Conservation (phyloP, 1,284 basidiomycete species). For the Acaromyces ingoldii region DNA sequence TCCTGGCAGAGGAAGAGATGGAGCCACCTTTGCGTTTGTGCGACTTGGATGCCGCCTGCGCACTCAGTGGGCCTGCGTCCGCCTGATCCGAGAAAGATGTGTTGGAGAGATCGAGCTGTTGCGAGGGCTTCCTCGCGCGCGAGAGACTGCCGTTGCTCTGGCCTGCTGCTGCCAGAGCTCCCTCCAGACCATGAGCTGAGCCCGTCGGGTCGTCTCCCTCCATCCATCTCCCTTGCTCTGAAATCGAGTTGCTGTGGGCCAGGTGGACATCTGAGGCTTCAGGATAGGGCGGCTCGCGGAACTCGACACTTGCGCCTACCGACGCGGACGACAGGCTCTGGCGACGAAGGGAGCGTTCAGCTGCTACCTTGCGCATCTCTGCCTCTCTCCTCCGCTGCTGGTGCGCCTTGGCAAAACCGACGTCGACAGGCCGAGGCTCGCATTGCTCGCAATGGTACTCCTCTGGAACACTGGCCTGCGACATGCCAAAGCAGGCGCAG, state of each 20-base stretch:
- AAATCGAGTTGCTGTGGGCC: too few species aligned
- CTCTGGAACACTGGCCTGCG: slow-evolving; percentile 63
- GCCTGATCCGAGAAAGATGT: neutral
- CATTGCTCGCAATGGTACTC: slow-evolving; percentile 54
- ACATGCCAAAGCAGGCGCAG: slow-evolving; percentile 69
- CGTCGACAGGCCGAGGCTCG: slow-evolving; percentile 45
- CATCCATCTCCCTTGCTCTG: too few species aligned
- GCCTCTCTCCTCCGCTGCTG: slow-evolving; percentile 43
- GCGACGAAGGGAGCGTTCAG: neutral
- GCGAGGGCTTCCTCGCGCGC: neutral
- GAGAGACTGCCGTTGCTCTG: too few species aligned
- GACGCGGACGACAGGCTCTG: neutral
- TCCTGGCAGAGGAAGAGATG: neutral
- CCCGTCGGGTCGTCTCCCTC: too few species aligned
- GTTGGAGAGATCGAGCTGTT: slow-evolving; percentile 3
- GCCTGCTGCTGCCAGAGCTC: too few species aligned
- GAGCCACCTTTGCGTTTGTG: neutral
- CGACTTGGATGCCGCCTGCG: neutral
- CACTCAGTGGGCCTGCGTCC: slow-evolving; percentile 1
- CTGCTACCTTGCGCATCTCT: slow-evolving; percentile 36
- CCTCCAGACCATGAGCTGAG: too few species aligned
- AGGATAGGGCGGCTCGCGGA: neutral
- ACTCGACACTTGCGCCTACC: neutral
- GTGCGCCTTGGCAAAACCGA: slow-evolving; percentile 37
- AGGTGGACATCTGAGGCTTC: too few species aligned